Conservation (phyloP, 2,329 filamentous ascomycete genomes). For the Cercospora sp. region DNA sequence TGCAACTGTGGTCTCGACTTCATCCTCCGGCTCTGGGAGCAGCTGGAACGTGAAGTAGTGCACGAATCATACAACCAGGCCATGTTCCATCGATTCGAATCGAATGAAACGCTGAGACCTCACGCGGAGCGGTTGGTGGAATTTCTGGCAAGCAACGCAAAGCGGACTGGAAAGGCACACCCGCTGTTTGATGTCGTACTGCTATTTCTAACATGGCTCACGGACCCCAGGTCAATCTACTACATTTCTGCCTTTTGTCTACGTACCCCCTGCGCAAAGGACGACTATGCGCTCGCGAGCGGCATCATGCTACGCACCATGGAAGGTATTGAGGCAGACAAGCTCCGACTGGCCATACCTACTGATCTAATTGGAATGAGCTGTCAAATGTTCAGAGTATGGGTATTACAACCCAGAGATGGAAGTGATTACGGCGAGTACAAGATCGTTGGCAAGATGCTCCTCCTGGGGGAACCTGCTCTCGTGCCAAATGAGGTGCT, state of each 20-base stretch:
- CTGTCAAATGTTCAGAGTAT: background rate
- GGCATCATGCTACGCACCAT: background rate
- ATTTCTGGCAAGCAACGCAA: background rate
- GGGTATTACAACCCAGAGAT: background rate
- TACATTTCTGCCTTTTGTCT: constrained; percentile 6
- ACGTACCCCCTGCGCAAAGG: background rate
- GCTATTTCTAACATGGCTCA: constrained; percentile 7
- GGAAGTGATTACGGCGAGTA: background rate
- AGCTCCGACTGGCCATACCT: background rate
- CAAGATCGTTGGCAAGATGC: constrained; percentile 8
- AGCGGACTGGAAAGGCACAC: background rate
- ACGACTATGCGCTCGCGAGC: background rate
- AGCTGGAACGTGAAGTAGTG: constrained; percentile 2
- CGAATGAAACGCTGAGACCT: background rate
- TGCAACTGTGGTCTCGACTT: background rate
- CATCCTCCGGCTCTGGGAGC: constrained; percentile 2
- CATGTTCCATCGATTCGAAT: background rate
- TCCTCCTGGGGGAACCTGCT: background rate
- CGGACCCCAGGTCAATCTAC: background rate
- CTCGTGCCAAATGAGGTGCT: background rate
- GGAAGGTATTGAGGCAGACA: background rate
- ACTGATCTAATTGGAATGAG: background rate
- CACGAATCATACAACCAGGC: constrained; percentile 5
- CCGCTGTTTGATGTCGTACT: background rate
- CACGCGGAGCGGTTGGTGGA: background rate